These are phyloP conservation scores for Xerocomellus amylosporus DNA, from an alignment of 768 basidiomycete genomes.

Conservation along the genomic window DNA sequence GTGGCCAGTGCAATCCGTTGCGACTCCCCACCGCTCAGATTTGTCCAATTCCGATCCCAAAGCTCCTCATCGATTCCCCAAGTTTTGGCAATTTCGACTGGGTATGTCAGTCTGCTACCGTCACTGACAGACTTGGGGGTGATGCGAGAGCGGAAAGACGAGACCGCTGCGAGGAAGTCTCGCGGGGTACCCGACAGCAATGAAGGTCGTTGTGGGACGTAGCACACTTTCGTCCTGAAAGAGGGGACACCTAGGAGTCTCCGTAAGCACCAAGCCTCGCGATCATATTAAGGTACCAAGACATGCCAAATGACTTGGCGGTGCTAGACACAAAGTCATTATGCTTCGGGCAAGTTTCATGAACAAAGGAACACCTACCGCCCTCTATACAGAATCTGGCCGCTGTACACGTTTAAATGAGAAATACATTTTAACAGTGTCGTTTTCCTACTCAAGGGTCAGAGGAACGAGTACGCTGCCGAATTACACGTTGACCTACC, in stretches of 20 bases:
- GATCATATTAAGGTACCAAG: neutral
- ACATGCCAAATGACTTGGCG: slow-evolving; percentile 48
- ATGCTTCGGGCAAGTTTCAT: neutral
- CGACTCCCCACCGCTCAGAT: slow-evolving; percentile 81
- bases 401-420: slow-evolving; percentile 69
- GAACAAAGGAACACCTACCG: slow-evolving; percentile 43
- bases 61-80: slow-evolving; percentile 70
- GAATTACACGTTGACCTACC: slow-evolving; percentile 37
- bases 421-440: slow-evolving; percentile 84
- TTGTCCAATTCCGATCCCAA: slow-evolving; percentile 79
- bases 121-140: slow-evolving; percentile 22
- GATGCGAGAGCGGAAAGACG: slow-evolving; percentile 47
- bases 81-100: slow-evolving; percentile 50
- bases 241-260: slow-evolving; percentile 61
- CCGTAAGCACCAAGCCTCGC: neutral
- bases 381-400: slow-evolving; percentile 63
- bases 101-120: slow-evolving; percentile 32
- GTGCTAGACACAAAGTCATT: slow-evolving; percentile 34
- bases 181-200: slow-evolving; percentile 79
- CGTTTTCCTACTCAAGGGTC: slow-evolving; percentile 45
- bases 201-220: slow-evolving; percentile 86
- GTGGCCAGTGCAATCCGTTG: slow-evolving; percentile 81
- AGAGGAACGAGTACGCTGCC: neutral
- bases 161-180: slow-evolving; percentile 62
- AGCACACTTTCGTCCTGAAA: slow-evolving; percentile 77